Evolutionary conservation across 73 alveolate species (phyloP), one percentile per base, ranked within the genome.

Genomic region (Paramecium pentaurelia): DNA sequence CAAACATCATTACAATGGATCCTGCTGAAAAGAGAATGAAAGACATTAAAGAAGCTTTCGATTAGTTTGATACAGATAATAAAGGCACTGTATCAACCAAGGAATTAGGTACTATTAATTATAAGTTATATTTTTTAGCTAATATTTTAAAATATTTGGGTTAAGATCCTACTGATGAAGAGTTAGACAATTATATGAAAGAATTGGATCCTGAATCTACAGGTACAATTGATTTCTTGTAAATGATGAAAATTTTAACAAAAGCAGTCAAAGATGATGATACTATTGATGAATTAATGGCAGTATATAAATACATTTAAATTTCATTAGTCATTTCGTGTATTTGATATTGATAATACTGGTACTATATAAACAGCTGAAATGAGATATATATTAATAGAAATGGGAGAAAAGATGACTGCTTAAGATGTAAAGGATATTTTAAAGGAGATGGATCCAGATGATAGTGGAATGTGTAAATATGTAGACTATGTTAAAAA

Each of bases 41-140:
- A 42, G 51, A 80, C 8, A 80, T 80, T 7, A 80, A 91, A 32
- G 95, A 91, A 40, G 92, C 92, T 4, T 91, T 91, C 7, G 93
- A 91, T 51, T 73, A 83, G 20, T 91, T 71, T 47, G 93, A 91
- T 51, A 91, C 80, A 0, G 77, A 80, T 45, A 88, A 88, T 71
- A 94, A 94, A 71, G 95, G 95, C 10, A 60, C 92, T 32, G 86
- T 94, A 16, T 92, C 95, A 36, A 58, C 90, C 40, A 93, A 83
- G 20, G 95, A 94, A 49, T 77, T 80, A 47, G 30, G 91, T 45
- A 80, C 12, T 3, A 11, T 5, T 3, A 18, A 11, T 18, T 9
- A 37, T 14, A 73, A 73, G 25, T 54, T 54, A 54, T 34, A 12
- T 32, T 45, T 47, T 12, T 7, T 92, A 71, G 93, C 32, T 34